These are phyloP conservation scores for Carex arenaria DNA, from an alignment of 202 grass and related monocot species.

Conservation along the genomic window DNA sequence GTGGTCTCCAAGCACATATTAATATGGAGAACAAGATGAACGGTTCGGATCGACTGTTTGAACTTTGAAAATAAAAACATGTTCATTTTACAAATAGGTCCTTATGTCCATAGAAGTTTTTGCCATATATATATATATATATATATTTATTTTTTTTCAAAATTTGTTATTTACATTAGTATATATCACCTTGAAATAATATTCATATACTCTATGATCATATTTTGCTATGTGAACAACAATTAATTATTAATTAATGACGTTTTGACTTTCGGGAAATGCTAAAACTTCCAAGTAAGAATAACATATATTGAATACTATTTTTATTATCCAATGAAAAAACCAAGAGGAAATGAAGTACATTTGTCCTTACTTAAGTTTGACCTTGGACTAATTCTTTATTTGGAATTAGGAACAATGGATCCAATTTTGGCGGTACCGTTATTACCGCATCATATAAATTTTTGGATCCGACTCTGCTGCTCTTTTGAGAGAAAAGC, in stretches of 20 bases:
- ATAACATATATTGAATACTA: not conserved
- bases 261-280: not conserved
- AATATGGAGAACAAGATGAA: no score
- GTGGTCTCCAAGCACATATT: no score
- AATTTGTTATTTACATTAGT: not conserved
- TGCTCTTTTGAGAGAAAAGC: no score
- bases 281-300: not conserved
- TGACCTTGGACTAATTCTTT: constrained; percentile 10
- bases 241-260: not conserved
- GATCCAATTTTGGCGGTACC: constrained; percentile 25
- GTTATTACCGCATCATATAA: constrained; percentile 7
- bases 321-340: not conserved
- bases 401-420: not conserved
- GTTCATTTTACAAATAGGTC: no score
- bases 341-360: not conserved
- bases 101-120: no score
- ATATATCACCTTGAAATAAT: not conserved
- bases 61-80: no score
- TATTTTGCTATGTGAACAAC: not conserved
- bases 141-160: not conserved
- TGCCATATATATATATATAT: no score
- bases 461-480: not conserved
- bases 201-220: not conserved
- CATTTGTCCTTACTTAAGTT: constrained; percentile 15
- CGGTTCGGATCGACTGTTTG: no score